These are phyloP conservation scores for Starmerella etchellsii DNA, from an alignment of 805 yeast species.

Conservation along the genomic window DNA sequence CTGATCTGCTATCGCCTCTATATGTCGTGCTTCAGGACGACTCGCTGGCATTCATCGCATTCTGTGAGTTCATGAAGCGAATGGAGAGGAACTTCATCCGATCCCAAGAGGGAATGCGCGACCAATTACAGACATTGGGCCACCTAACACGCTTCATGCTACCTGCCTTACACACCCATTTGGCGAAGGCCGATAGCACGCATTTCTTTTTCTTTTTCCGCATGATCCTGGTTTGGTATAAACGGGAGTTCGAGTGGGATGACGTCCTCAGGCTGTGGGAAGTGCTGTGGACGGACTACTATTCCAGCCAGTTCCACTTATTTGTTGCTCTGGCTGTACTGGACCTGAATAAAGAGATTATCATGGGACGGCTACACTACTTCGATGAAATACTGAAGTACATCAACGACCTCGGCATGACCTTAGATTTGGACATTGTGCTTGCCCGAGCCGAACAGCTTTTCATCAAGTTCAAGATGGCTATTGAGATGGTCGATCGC, in stretches of 20 bases:
- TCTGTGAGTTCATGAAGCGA: conserved; percentile 74
- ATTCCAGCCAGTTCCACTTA: conserved; percentile 75
- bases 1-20: conserved; percentile 78
- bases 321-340: conserved; percentile 82
- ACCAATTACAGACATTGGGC: conserved; percentile 71
- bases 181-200: conserved; percentile 76
- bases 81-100: conserved; percentile 91
- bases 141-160: conserved; percentile 82
- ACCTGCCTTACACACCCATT: conserved; percentile 69
- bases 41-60: conserved; percentile 74
- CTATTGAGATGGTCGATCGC: conserved; percentile 62
- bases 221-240: conserved; percentile 90
- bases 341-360: conserved; percentile 70
- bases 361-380: conserved; percentile 55
- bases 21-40: conserved; percentile 57
- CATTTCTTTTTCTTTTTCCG: conserved; percentile 89
- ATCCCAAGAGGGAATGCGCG: conserved; percentile 86
- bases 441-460: conserved; percentile 74
- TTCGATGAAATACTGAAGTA: conserved; percentile 89
- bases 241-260: conserved; percentile 74
- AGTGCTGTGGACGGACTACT: conserved; percentile 74
- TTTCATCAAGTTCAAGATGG: conserved; percentile 65
- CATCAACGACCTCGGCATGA: conserved; percentile 77
- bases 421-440: conserved; percentile 60
- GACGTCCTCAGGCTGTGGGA: conserved; percentile 84